Conservation (phyloP, 2,329 filamentous ascomycete species). For the Cercospora canescens region DNA sequence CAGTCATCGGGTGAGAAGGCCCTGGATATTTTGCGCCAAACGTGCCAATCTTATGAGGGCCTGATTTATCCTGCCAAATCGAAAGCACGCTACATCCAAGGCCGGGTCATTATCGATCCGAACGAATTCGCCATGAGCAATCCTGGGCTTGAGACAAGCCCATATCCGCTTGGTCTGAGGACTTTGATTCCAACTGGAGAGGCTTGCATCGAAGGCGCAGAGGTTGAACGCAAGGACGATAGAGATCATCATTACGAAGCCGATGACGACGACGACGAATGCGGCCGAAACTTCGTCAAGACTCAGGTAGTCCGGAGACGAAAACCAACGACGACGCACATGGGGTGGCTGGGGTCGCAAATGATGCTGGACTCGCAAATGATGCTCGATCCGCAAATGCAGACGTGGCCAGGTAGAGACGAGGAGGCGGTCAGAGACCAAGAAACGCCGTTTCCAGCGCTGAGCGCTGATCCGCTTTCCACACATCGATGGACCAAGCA, state of each 20-base stretch:
- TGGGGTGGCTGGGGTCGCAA: no score
- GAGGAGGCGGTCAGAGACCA: slow-evolving; percentile 44
- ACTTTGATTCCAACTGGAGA: no score
- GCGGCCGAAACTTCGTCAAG: slow-evolving; percentile 43
- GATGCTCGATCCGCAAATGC: no score
- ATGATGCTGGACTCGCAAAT: no score
- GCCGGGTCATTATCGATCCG: slow-evolving; percentile 85
- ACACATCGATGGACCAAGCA: slow-evolving; percentile 57
- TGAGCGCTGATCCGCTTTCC: slow-evolving; percentile 58
- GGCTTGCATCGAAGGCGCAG: no score
- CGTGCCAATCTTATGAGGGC: slow-evolving; percentile 80
- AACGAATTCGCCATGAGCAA: slow-evolving; percentile 80
- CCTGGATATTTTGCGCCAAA: slow-evolving; percentile 74
- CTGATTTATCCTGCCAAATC: slow-evolving; percentile 85
- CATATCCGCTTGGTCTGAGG: no score
- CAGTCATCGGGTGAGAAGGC: slow-evolving; percentile 84
- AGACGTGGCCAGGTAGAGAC: slow-evolving; percentile 49
- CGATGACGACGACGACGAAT: slow-evolving; percentile 47
- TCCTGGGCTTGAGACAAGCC: no score
- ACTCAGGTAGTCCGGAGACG: no score
- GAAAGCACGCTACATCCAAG: slow-evolving; percentile 74
- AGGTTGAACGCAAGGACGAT: slow-evolving; percentile 66
- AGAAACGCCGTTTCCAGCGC: slow-evolving; percentile 56
- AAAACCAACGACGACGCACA: no score
- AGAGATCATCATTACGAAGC: slow-evolving; percentile 52